Percentiles rank a stretch among this genome's conserved stretches.
These are phyloP conservation scores for Ruellia speciosa DNA, from an alignment of 305 asterid genomes.

Conservation along the genomic window DNA sequence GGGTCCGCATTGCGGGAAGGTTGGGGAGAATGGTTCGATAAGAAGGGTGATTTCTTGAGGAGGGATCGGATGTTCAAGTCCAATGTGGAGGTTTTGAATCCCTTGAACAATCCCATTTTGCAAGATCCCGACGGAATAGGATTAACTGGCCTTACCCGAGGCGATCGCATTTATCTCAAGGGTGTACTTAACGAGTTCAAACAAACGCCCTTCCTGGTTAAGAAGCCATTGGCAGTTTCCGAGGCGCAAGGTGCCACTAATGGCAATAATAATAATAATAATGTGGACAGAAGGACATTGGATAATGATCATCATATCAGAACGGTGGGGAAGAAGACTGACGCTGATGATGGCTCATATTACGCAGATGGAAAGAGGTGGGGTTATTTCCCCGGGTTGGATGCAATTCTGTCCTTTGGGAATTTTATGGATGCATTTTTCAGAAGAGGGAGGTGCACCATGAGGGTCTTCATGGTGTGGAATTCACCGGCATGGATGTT, in stretches of 20 bases:
- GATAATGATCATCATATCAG: slow-evolving; percentile 25
- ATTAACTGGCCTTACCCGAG: slow-evolving; percentile 57
- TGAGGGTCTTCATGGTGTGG: slow-evolving; percentile 89
- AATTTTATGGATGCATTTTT: slow-evolving; percentile 77
- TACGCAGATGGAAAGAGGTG: slow-evolving; percentile 91
- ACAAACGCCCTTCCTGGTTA: slow-evolving; percentile 45
- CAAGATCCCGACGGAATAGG: slow-evolving; percentile 92
- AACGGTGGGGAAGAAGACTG: slow-evolving; percentile 19
- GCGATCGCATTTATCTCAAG: slow-evolving; percentile 61
- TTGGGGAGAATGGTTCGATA: slow-evolving; percentile 98
- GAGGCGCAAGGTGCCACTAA: slow-evolving; percentile 23
- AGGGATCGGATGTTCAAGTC: slow-evolving; percentile 87
- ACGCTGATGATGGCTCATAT: slow-evolving; percentile 28
- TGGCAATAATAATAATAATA: slow-evolving; percentile 15
- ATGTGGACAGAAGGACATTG: slow-evolving; percentile 45
- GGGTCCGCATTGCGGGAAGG: slow-evolving; percentile 86
- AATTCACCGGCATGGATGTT: slow-evolving; percentile 95
- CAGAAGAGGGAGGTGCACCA: slow-evolving; percentile 55
- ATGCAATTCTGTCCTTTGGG: slow-evolving; percentile 50
- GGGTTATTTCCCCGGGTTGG: slow-evolving; percentile 88
- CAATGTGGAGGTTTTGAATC: slow-evolving; percentile 68
- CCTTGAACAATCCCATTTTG: slow-evolving; percentile 65
- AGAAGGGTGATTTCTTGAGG: slow-evolving; percentile 79
- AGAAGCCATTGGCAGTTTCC: slow-evolving; percentile 46
- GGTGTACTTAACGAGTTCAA: slow-evolving; percentile 56